phyloP scores from a whole-genome alignment of 257 asterid species.

The Nicotiana sylvestris region DNA sequence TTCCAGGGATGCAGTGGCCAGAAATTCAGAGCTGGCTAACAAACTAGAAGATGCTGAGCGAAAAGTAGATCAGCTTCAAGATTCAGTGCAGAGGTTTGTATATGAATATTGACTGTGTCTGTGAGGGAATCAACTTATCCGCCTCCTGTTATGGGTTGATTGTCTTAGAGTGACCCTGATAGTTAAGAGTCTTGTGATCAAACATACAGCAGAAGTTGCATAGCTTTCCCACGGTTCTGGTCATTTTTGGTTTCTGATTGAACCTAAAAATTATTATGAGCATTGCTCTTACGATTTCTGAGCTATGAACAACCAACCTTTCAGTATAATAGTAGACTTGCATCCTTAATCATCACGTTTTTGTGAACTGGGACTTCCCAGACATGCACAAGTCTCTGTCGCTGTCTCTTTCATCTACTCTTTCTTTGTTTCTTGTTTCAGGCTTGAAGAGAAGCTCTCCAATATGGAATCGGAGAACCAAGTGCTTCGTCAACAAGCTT shows the following conservation, averaged over 20 bases:
- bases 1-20: constrained; percentile 52
- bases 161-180: neutral
- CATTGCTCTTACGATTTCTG: neutral
- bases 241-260: neutral
- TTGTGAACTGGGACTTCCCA: neutral
- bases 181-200: neutral
- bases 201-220: neutral
- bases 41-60: constrained; percentile 68
- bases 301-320: neutral
- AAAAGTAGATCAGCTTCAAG: constrained; percentile 79
- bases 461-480: constrained; percentile 95
- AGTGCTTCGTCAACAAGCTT: constrained; percentile 96
- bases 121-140: neutral
- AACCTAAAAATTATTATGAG: neutral
- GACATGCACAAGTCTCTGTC: neutral
- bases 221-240: neutral
- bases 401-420: neutral
- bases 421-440: constrained; percentile 30
- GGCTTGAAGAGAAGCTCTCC: constrained; percentile 94
- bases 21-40: constrained; percentile 51
- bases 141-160: neutral
- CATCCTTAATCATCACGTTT: neutral
- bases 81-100: constrained; percentile 73
- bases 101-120: neutral
- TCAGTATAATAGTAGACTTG: neutral